phyloP scores from a whole-genome alignment of 495 filamentous ascomycete species.

The Sordaria brevicollis region DNA sequence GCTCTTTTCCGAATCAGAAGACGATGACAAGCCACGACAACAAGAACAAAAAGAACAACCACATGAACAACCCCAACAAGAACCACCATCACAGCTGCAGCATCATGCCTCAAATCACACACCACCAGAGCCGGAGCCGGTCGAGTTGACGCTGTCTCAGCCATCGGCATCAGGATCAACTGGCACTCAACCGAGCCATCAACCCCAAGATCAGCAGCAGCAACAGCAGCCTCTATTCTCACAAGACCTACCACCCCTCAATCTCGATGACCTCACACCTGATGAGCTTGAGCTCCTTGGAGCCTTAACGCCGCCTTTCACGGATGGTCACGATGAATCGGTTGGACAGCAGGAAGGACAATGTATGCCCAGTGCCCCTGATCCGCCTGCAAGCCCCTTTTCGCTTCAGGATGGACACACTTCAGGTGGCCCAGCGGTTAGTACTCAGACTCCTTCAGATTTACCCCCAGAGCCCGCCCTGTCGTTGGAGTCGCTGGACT shows the following conservation, averaged over 20 bases:
- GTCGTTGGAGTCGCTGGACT: background rate
- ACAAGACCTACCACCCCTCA: background rate
- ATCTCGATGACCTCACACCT: background rate
- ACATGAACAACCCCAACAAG: background rate
- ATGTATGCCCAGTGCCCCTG: slow-evolving; percentile 16
- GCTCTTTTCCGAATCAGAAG: slow-evolving; percentile 12
- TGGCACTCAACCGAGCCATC: background rate
- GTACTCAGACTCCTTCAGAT: slow-evolving; percentile 12
- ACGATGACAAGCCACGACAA: background rate
- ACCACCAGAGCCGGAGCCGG: slow-evolving; percentile 4
- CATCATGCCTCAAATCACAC: background rate
- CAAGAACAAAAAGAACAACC: slow-evolving; percentile 1
- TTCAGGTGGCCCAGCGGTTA: slow-evolving; percentile 21
- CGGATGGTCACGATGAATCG: background rate
- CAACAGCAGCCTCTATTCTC: background rate
- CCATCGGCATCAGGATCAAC: background rate
- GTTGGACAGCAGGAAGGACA: background rate
- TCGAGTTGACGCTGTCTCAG: background rate
- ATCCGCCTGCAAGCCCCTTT: slow-evolving; percentile 15
- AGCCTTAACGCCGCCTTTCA: background rate
- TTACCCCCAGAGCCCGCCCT: background rate
- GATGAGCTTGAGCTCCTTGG: background rate
- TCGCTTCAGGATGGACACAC: slow-evolving; percentile 17
- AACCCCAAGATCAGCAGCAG: background rate
- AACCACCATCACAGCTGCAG: slow-evolving; percentile 5